Base-by-base conservation (phyloP, 805 yeast species). In the Hanseniaspora singularis region DNA sequence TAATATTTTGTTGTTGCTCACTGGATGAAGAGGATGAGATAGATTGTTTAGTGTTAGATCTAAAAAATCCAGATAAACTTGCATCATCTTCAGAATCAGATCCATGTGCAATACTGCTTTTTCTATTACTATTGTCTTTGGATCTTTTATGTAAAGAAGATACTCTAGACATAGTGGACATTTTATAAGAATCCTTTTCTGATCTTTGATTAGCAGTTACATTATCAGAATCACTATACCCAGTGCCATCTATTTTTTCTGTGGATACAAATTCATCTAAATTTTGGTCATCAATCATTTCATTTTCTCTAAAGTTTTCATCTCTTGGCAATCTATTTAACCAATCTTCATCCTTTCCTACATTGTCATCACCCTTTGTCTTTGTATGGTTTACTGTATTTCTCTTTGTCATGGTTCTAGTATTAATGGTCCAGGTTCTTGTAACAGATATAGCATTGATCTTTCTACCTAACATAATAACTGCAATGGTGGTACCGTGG, bases 401-500 rank as follows among this genome's bases (percentile, higher is more conserved):
- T 19, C 20, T 44, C 22, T 19, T 44, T 2, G 40, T 44, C 23
- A 37, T 12, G 7, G 48, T 44, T 20, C 74, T 76, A 23, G 76
- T 74, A 23, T 70, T 72, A 19, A 83, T 77, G 18, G 95, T 86
- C 59, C 85, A 81, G 0, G 96, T 76, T 81, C 88, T 83, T 1
- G 96, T 83, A 55, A 89, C 76, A 1, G 95, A 85, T 79, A 92
- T 83, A 44, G 94, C 81, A 66, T 88, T 87, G 61, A 89, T 72
- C 49, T 89, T 81, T 57, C 79, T 82, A 40, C 98, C 97, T 19
- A 81, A 65, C 4, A 85, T 73, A 51, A 72, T 61, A 24, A 61
- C 84, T 20, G 50, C 50, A 22, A 85, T 86, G 0, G 95, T 84
- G 0, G 94, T 85, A 3, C 96, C 96, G 62, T 87, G 96, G 19